Percentiles rank a stretch among this genome's conserved stretches.
Evolutionary conservation across 768 basidiomycete genomes (phyloP).

Genomic region (Hypholoma sublateritium): DNA sequence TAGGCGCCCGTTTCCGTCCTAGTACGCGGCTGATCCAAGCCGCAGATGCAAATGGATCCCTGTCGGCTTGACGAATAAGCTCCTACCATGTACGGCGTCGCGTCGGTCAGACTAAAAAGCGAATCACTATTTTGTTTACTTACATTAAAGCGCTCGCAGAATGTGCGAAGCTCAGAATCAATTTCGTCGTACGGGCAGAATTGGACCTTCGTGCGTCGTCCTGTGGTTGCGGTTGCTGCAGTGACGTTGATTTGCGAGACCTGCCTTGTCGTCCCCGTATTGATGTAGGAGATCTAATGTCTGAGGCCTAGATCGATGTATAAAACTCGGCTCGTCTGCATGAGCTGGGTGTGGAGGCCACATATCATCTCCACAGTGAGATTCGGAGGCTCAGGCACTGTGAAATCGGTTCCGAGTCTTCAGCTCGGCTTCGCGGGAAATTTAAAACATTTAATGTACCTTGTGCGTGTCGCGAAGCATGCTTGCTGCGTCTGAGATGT

Average conservation of each 20-base stretch:
- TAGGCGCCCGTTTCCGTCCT: conserved; percentile 19
- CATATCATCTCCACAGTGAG: conserved; percentile 13
- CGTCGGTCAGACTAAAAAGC: neutral
- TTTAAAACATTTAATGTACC: conserved; percentile 2
- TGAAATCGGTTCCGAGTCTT: neutral
- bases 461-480: conserved; percentile 18
- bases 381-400: neutral
- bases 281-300: conserved; percentile 6
- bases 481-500: conserved; percentile 9
- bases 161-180: conserved; percentile 7
- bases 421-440: neutral
- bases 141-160: conserved; percentile 17
- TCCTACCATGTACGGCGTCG: conserved; percentile 1
- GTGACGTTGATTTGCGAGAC: conserved; percentile 11
- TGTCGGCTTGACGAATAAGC: conserved; percentile 6
- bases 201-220: conserved; percentile 9
- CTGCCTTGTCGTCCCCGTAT: conserved; percentile 17
- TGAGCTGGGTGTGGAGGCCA: conserved; percentile 7
- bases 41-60: conserved; percentile 18
- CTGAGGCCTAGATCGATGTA: neutral
- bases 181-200: conserved; percentile 19
- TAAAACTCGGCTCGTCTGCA: conserved; percentile 12
- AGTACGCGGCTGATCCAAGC: conserved; percentile 19
- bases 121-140: neutral
- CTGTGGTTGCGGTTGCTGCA: neutral